Conservation (phyloP, 768 basidiomycete genomes). For the Clathrus columnatus region DNA sequence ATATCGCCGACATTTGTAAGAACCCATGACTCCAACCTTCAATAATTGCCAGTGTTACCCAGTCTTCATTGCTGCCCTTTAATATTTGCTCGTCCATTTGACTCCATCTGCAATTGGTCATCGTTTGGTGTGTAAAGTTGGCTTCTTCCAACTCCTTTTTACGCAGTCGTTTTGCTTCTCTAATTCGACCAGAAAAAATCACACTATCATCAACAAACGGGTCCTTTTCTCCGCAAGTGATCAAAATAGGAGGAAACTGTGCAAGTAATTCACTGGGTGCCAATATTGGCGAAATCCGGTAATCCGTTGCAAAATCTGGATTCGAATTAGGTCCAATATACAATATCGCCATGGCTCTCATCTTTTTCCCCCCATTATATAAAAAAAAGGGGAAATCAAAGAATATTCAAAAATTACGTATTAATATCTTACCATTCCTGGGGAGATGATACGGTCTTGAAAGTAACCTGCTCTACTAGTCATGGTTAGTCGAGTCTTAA, state of each 20-base stretch:
- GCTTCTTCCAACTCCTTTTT: conserved; percentile 56
- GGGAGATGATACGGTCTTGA: conserved; percentile 88
- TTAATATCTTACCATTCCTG: conserved; percentile 80
- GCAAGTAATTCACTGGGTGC: conserved; percentile 77
- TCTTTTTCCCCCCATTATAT: conserved; percentile 44
- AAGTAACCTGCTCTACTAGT: conserved; percentile 90
- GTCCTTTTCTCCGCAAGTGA: conserved; percentile 93
- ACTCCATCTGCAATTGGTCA: conserved; percentile 52
- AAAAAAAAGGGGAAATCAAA: too few relatives aligned
- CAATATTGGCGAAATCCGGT: conserved; percentile 92
- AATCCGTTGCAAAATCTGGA: conserved; percentile 92
- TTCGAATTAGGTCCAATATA: conserved; percentile 92
- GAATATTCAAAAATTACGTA: not conserved
- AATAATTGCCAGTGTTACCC: conserved; percentile 90
- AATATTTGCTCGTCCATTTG: conserved; percentile 29
- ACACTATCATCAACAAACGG: conserved; percentile 97
- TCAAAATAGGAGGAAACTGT: conserved; percentile 86
- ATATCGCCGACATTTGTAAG: conserved; percentile 85
- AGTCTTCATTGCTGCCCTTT: conserved; percentile 79
- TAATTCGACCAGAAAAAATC: conserved; percentile 89
- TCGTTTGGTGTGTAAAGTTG: conserved; percentile 44
- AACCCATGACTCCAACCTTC: conserved; percentile 98
- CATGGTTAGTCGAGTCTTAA: conserved; percentile 90
- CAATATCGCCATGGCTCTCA: conserved; percentile 98
- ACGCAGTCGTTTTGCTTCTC: conserved; percentile 86